Conservation (phyloP, 106 monocot species). For the Dactylorhiza incarnata region DNA sequence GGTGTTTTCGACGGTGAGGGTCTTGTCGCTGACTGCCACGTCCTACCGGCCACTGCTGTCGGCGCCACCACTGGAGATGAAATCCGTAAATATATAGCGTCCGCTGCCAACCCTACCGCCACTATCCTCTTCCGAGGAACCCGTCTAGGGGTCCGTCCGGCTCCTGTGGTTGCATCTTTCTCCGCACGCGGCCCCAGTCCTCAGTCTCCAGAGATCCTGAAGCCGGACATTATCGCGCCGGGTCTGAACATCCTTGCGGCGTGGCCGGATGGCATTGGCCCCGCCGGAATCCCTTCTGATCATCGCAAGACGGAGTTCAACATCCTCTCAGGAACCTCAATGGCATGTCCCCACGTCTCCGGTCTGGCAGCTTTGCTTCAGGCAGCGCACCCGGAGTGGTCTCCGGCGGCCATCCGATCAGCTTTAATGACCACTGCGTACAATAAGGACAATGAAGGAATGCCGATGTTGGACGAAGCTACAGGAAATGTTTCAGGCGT, state of each 20-base stretch:
- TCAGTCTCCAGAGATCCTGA: slow-evolving; percentile 77
- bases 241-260: slow-evolving; percentile 89
- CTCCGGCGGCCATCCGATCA: slow-evolving; percentile 70
- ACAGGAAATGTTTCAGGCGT: slow-evolving; percentile 43
- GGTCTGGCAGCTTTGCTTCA: slow-evolving; percentile 82
- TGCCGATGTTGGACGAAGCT: slow-evolving; percentile 64
- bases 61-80: slow-evolving; percentile 56
- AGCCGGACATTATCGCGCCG: slow-evolving; percentile 81
- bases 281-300: slow-evolving; percentile 70
- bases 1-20: slow-evolving; percentile 88
- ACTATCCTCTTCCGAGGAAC: slow-evolving; percentile 67
- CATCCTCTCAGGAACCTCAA: slow-evolving; percentile 87
- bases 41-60: slow-evolving; percentile 67
- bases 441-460: slow-evolving; percentile 39
- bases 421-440: slow-evolving; percentile 92
- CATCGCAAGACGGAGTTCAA: slow-evolving; percentile 72
- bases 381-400: slow-evolving; percentile 78
- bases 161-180: slow-evolving; percentile 79
- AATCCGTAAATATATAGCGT: slow-evolving; percentile 62
- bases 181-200: slow-evolving; percentile 86
- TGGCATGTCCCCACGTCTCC: slow-evolving; percentile 93
- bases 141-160: slow-evolving; percentile 57
- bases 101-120: slow-evolving; percentile 31
- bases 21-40: slow-evolving; percentile 81
- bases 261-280: slow-evolving; percentile 75